Evolutionary conservation across 495 filamentous ascomycete genomes (phyloP).

Genomic region (Tuber calosporum): DNA sequence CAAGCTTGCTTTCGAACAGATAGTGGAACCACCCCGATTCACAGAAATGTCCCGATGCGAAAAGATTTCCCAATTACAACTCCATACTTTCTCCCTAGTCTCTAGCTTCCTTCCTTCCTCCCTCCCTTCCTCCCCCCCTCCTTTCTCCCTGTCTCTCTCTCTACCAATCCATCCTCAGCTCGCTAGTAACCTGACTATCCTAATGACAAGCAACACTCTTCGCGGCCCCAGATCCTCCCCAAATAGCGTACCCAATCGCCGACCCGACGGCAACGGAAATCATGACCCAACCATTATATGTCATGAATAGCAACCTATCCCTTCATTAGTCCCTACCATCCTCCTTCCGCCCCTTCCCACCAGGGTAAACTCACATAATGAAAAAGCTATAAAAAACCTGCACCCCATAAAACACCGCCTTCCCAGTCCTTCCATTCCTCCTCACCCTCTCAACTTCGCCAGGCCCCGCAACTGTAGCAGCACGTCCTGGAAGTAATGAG

Average conservation of each 20-base stretch:
- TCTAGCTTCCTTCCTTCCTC: not conserved
- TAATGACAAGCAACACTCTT: slow-evolving; percentile 92
- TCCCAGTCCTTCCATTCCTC: slow-evolving; percentile 60
- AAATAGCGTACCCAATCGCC: slow-evolving; percentile 78
- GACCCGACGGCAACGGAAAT: slow-evolving; percentile 80
- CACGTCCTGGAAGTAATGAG: slow-evolving; percentile 64
- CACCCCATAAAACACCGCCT: slow-evolving; percentile 76
- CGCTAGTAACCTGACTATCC: slow-evolving; percentile 11
- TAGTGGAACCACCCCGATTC: not conserved
- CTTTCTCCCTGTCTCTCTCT: not conserved
- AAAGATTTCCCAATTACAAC: not conserved
- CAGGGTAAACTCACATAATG: slow-evolving; percentile 72
- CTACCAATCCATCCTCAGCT: not conserved
- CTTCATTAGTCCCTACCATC: not conserved
- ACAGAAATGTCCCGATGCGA: not conserved
- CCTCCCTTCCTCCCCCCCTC: not conserved
- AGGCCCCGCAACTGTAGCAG: slow-evolving; percentile 41
- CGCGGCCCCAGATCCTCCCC: slow-evolving; percentile 56
- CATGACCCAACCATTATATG: slow-evolving; percentile 98
- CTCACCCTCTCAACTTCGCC: slow-evolving; percentile 39
- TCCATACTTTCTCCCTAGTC: not conserved
- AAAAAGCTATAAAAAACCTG: slow-evolving; percentile 99
- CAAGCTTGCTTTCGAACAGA: not conserved
- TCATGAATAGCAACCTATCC: slow-evolving; percentile 94
- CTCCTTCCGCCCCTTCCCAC: not conserved